Percentiles rank a stretch among this genome's conserved stretches.
Evolutionary conservation across 2,329 filamentous ascomycete genomes (phyloP).

Genomic region (Trichoderma lentiforme): DNA sequence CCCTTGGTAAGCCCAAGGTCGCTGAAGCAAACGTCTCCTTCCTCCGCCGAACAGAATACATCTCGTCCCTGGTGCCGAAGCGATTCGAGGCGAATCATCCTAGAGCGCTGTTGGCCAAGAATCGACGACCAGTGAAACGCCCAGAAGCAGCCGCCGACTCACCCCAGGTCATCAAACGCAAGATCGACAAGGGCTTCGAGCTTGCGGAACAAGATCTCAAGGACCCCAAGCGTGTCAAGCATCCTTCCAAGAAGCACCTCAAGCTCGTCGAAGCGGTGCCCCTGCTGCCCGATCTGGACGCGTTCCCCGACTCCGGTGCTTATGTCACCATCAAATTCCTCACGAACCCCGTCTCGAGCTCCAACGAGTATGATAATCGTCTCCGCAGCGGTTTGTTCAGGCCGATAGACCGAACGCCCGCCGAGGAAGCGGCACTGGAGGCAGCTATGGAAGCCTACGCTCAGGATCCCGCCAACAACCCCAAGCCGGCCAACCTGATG

Average conservation of each 20-base stretch:
- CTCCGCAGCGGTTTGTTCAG: slow-evolving; percentile 60
- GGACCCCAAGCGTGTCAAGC: slow-evolving; percentile 52
- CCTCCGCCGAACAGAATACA: slow-evolving; percentile 93
- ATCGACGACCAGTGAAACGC: slow-evolving; percentile 43
- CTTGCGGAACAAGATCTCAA: slow-evolving; percentile 52
- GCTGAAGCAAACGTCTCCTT: slow-evolving; percentile 82
- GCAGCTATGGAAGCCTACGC: slow-evolving; percentile 52
- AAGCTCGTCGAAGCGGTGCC: slow-evolving; percentile 59
- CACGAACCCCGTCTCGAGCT: slow-evolving; percentile 57
- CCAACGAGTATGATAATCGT: slow-evolving; percentile 55
- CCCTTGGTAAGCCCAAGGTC: slow-evolving; percentile 78
- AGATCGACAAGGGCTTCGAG: slow-evolving; percentile 62
- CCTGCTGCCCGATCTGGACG: slow-evolving; percentile 62
- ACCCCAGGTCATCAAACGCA: slow-evolving; percentile 64
- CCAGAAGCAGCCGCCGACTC: slow-evolving; percentile 59
- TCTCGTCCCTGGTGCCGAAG: slow-evolving; percentile 60
- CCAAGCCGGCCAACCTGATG: slow-evolving; percentile 55
- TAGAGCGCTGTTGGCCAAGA: slow-evolving; percentile 34
- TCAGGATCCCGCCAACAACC: slow-evolving; percentile 53
- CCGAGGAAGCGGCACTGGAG: slow-evolving; percentile 52
- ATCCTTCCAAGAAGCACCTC: slow-evolving; percentile 57
- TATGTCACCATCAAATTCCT: slow-evolving; percentile 69
- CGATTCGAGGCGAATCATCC: slow-evolving; percentile 46
- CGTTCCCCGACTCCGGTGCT: slow-evolving; percentile 67
- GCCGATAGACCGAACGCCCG: slow-evolving; percentile 54